phyloP scores from a whole-genome alignment of 305 asterid genomes.

The Rubia tinctorum region DNA sequence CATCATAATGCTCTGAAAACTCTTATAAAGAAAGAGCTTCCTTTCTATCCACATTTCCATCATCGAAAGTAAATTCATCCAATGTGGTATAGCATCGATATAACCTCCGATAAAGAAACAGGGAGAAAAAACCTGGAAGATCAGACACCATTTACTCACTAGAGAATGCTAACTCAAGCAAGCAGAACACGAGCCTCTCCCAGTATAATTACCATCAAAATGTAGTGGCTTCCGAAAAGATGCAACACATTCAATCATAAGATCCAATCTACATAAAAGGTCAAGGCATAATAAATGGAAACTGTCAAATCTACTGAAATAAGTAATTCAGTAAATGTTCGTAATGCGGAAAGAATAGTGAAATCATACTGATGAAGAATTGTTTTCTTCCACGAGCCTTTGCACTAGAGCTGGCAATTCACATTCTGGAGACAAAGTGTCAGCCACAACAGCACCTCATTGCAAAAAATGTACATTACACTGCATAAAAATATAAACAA shows the following conservation, averaged over 20 bases:
- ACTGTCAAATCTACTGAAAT: constrained; percentile 19
- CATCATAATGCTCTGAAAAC: constrained; percentile 63
- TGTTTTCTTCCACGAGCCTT: constrained; percentile 94
- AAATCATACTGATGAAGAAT: constrained; percentile 80
- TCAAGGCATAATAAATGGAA: constrained; percentile 20
- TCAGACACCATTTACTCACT: constrained; percentile 26
- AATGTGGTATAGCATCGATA: constrained; percentile 88
- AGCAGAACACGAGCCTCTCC: constrained; percentile 9
- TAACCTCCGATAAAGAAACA: constrained; percentile 77
- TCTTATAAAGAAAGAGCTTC: constrained; percentile 59
- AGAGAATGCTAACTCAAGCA: constrained; percentile 8
- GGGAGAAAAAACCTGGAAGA: constrained; percentile 75
- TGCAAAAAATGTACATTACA: constrained; percentile 87
- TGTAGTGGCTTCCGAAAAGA: constrained; percentile 38
- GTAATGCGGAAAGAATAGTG: constrained; percentile 13
- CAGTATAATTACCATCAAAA: constrained; percentile 59
- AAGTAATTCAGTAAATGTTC: constrained; percentile 9
- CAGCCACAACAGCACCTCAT: constrained; percentile 98
- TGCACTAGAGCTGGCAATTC: constrained; percentile 72
- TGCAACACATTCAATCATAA: constrained; percentile 40
- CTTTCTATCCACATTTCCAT: constrained; percentile 79
- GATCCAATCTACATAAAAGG: constrained; percentile 47
- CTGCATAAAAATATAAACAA: constrained; percentile 40
- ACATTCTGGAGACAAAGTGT: constrained; percentile 56
- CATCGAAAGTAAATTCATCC: constrained; percentile 71